phyloP scores from a whole-genome alignment of 768 basidiomycete species.

The Psilocybe azurescens region DNA sequence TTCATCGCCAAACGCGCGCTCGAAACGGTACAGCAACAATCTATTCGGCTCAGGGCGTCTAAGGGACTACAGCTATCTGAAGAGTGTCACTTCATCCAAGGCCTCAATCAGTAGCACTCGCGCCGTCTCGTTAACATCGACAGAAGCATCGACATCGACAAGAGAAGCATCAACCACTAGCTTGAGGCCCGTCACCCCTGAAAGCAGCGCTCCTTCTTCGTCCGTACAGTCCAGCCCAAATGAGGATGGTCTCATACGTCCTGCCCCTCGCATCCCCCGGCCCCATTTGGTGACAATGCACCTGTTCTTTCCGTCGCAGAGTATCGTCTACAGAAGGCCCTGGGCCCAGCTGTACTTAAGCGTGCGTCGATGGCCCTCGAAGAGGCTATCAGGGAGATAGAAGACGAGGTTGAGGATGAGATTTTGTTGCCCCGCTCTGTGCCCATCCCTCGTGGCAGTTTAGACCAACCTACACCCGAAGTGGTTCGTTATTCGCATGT shows the following conservation, averaged over 20 bases:
- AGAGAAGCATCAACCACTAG: slow-evolving; percentile 46
- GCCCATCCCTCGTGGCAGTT: slow-evolving; percentile 46
- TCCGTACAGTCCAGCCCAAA: slow-evolving; percentile 51
- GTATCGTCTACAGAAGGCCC: slow-evolving; percentile 50
- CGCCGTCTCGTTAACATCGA: slow-evolving; percentile 54
- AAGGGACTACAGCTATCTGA: slow-evolving; percentile 75
- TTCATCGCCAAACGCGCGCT: slow-evolving; percentile 50
- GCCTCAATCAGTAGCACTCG: slow-evolving; percentile 47
- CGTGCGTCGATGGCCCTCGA: slow-evolving; percentile 79
- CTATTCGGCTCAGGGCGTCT: slow-evolving; percentile 84
- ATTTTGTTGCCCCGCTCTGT: slow-evolving; percentile 75
- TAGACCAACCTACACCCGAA: slow-evolving; percentile 38
- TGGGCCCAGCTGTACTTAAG: slow-evolving; percentile 57
- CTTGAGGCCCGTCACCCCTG: slow-evolving; percentile 61
- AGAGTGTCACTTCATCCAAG: slow-evolving; percentile 49
- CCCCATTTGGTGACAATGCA: slow-evolving; percentile 36
- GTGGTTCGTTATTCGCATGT: slow-evolving; percentile 26
- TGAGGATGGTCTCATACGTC: slow-evolving; percentile 39
- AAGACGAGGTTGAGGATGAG: slow-evolving; percentile 78
- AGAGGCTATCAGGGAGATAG: slow-evolving; percentile 77
- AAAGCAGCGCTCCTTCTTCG: slow-evolving; percentile 43
- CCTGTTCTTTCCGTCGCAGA: slow-evolving; percentile 45
- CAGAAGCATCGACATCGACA: slow-evolving; percentile 42
- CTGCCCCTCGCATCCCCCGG: slow-evolving; percentile 45
- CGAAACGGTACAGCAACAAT: slow-evolving; percentile 86